These are phyloP conservation scores for Talaromyces marneffei DNA, from an alignment of 2,329 filamentous ascomycete genomes.

Conservation along the genomic window DNA sequence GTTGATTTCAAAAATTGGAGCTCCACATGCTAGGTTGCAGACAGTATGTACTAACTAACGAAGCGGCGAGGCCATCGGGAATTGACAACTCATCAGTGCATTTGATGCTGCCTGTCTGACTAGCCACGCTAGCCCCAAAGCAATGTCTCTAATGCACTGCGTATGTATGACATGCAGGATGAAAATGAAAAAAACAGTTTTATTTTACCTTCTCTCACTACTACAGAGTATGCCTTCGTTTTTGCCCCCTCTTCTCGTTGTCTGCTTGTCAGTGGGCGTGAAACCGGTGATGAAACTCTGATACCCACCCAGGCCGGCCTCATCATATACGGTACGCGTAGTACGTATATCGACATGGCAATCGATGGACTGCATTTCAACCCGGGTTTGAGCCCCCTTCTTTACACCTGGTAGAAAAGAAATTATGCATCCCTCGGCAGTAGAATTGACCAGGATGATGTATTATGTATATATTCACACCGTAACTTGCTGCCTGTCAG, in stretches of 20 bases:
- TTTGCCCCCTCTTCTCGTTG: neutral
- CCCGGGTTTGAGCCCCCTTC: neutral
- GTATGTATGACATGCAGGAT: constrained; percentile 10
- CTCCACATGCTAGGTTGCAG: neutral
- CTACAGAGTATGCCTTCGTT: neutral
- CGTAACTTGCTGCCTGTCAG: neutral
- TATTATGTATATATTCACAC: neutral
- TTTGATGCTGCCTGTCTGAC: constrained; percentile 42
- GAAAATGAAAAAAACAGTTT: neutral
- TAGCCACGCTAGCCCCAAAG: constrained; percentile 7
- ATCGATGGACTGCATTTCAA: neutral
- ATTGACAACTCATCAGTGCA: constrained; percentile 76
- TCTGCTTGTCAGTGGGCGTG: neutral
- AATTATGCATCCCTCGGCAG: neutral
- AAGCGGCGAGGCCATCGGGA: constrained; percentile 50
- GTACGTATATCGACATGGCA: too few species aligned
- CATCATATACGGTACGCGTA: too few species aligned
- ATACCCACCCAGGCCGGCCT: too few species aligned
- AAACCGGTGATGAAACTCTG: neutral
- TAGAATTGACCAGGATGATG: neutral
- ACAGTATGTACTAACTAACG: constrained; percentile 14
- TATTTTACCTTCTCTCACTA: neutral
- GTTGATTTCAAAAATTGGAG: neutral
- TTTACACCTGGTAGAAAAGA: neutral
- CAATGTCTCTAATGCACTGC: constrained; percentile 1